Conservation (phyloP, 1,284 basidiomycete genomes). For the Ceratorhiza oryzae-sativae region DNA sequence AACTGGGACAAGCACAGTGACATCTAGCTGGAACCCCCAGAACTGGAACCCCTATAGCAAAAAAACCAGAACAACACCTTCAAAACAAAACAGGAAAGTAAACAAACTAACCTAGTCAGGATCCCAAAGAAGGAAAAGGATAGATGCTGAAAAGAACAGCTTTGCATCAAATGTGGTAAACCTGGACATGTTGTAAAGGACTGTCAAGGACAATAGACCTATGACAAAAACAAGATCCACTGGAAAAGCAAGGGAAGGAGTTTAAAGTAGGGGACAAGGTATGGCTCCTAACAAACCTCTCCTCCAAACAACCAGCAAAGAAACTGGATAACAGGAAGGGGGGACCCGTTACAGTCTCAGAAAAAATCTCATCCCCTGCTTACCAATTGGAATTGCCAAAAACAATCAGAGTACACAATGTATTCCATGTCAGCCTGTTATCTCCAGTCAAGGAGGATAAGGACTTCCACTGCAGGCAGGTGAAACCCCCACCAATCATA, state of each 20-base stretch:
- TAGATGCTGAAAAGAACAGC: too few relatives aligned
- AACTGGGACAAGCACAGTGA: too few relatives aligned
- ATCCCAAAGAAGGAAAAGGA: too few relatives aligned
- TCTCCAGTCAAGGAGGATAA: neutral
- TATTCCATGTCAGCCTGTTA: constrained; percentile 36
- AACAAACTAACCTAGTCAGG: too few relatives aligned
- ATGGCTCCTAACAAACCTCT: constrained; percentile 44
- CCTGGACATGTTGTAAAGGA: too few relatives aligned
- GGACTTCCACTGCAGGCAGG: neutral
- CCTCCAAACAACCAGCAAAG: constrained; percentile 43
- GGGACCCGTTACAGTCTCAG: constrained; percentile 45
- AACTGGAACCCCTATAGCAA: neutral
- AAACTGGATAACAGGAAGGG: constrained; percentile 44
- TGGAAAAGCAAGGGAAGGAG: too few relatives aligned
- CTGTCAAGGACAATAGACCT: too few relatives aligned
- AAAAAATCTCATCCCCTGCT: constrained; percentile 22
- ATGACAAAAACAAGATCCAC: too few relatives aligned
- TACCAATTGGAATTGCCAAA: constrained; percentile 24
- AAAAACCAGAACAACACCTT: neutral
- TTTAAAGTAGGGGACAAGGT: constrained; percentile 44
- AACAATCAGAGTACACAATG: constrained; percentile 32
- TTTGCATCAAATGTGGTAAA: too few relatives aligned
- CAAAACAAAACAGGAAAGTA: too few relatives aligned
- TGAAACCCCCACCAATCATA: neutral
- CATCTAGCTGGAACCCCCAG: neutral